Base-by-base conservation (phyloP, 164 flowering plant genomes). In the Litsea cubeba region DNA sequence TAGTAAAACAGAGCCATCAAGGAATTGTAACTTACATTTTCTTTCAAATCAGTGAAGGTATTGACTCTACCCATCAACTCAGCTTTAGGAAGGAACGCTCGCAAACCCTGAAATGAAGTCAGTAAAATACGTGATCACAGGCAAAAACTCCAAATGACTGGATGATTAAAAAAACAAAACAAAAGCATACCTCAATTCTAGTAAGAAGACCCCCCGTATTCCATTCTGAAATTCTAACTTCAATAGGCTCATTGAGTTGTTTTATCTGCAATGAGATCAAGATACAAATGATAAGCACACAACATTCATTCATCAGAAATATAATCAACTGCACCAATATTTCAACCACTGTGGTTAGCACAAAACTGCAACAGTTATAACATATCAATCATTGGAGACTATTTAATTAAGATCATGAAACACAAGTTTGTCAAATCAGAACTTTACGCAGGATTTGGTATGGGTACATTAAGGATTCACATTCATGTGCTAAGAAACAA, bases 161-260 rank as follows among this genome's bases (percentile, higher is more conserved):
- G 12, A 73, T 32, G 69, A 63, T 54, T 54, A 22, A 7, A 32
- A 62, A 12, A 63, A n/a, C 23, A 0, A 65, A 17, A 62, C n/a
- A 75, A 18, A 72, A 46, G 75, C 74, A 50, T 50, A 95, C 99
- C 96, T 95, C 99, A 72, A 95, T 88, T 82, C 98, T 88, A 72
- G 99, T 90, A 63, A 95, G 91, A 63, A 95, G 93, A 25, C 99
- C 99, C 3, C 94, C 97, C 7, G 97, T 93, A 78, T 95, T 95
- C 99, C 98, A 95, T 78, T 93, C 97, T 18, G 93, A 87, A 71
- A 95, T 89, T 77, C 79, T 87, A 72, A 95, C 94, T 83, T 88
- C 87, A 32, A 95, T 85, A 71, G 98, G 98, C 77, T 95, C 95
- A 80, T 89, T 89, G 17, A 93, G 86, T 71, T 89, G 91, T 82